Percentiles rank a stretch among this genome's conserved stretches.
Conservation (phyloP, 2,329 filamentous ascomycete genomes). For the Cladophialophora carrionii region DNA sequence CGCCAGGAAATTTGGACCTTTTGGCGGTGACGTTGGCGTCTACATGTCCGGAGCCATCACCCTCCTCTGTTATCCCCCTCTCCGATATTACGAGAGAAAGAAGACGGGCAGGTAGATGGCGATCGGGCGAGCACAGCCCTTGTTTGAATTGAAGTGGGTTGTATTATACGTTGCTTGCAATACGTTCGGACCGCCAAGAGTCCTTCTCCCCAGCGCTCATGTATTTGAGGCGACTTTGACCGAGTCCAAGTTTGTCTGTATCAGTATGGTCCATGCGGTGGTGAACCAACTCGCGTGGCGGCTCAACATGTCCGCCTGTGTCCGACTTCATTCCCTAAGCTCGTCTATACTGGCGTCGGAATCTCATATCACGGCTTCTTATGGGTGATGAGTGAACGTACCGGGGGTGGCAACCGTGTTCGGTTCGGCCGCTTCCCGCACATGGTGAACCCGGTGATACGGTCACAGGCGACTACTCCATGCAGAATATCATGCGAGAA, state of each 20-base stretch:
- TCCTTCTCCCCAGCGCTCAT: background rate
- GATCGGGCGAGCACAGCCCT: background rate
- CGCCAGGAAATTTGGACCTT: slow-evolving; percentile 57
- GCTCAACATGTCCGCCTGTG: no score
- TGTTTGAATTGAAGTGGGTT: background rate
- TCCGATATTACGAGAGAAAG: slow-evolving; percentile 58
- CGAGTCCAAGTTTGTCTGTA: no score
- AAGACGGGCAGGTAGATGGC: slow-evolving; percentile 37
- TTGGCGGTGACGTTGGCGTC: slow-evolving; percentile 63
- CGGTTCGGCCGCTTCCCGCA: slow-evolving; percentile 1
- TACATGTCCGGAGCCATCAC: slow-evolving; percentile 68
- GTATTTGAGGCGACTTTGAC: no score
- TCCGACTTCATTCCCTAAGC: no score
- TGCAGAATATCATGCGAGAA: background rate
- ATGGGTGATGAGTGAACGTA: no score
- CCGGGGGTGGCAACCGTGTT: background rate
- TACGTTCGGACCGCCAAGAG: background rate
- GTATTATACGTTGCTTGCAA: background rate
- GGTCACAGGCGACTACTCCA: background rate
- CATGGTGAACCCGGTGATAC: slow-evolving; percentile 10
- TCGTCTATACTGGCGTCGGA: no score
- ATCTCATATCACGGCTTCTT: no score
- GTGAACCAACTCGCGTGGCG: background rate
- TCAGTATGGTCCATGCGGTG: background rate
- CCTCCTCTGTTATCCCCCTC: slow-evolving; percentile 57